phyloP scores from a whole-genome alignment of 768 basidiomycete species.

The Suillus plorans region DNA sequence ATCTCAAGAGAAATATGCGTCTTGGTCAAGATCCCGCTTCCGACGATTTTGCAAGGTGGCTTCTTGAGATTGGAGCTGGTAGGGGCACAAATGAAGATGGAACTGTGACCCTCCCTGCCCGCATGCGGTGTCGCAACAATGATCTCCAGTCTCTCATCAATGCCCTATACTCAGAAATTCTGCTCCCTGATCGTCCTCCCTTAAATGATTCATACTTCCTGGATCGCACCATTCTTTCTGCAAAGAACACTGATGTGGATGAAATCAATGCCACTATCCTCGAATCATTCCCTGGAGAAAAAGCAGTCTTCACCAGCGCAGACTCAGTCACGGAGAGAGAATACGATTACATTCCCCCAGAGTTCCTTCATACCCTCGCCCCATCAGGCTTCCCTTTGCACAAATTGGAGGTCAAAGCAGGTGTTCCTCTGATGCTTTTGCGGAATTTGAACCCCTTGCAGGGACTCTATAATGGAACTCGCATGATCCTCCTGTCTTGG shows the following conservation, averaged over 20 bases:
- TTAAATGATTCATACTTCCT: constrained; percentile 26
- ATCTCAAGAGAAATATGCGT: constrained; percentile 42
- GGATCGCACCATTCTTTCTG: constrained; percentile 30
- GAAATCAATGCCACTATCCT: constrained; percentile 32
- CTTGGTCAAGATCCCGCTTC: constrained; percentile 30
- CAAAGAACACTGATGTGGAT: constrained; percentile 31
- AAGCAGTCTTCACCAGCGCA: constrained; percentile 24
- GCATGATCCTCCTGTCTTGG: constrained; percentile 17
- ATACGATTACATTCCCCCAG: constrained; percentile 31
- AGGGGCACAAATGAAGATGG: constrained; percentile 15
- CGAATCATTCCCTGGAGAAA: constrained; percentile 21
- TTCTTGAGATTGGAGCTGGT: constrained; percentile 38
- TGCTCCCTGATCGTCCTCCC: constrained; percentile 10
- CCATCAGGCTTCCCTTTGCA: constrained; percentile 39
- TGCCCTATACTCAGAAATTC: constrained; percentile 26
- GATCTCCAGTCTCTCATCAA: neutral
- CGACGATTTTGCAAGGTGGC: constrained; percentile 36
- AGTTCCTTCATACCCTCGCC: constrained; percentile 40
- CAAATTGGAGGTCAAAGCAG: constrained; percentile 33
- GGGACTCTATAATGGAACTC: constrained; percentile 42
- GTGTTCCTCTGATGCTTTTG: constrained; percentile 41
- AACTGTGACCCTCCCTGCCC: constrained; percentile 23
- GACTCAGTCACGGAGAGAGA: constrained; percentile 27
- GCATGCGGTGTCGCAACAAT: constrained; percentile 21
- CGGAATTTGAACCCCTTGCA: constrained; percentile 39